Evolutionary conservation across 1,284 basidiomycete species (phyloP), one percentile per base, ranked within the genome.

Genomic region (Xerocomus tenax): DNA sequence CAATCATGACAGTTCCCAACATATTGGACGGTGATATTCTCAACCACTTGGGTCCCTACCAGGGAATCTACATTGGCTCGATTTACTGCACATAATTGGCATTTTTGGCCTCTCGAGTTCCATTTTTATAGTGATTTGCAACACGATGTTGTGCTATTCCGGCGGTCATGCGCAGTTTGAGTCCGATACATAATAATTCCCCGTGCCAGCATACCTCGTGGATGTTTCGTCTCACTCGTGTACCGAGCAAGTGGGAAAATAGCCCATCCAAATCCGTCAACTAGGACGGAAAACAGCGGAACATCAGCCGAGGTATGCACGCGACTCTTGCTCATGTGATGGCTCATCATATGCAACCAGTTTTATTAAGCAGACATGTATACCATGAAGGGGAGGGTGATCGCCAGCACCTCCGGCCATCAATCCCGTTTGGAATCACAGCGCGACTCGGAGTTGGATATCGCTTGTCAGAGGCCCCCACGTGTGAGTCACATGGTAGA

Each of bases 1-100:
- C 71, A 25, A 71, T 74, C 51, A 51, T 57, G 50, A 70, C 71
- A 9, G 75, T 77, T 16, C 72, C 74, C 3, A 72, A 69, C 57
- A 62, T 79, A 30, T 46, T 72, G 3, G 58, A 57, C 3, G 71
- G 75, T 15, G 59, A 76, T 50, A 65, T 77, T 50, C 48, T 74
- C 7, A 54, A 80, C 57, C 78, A 81, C 60, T 57, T 79, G 50
- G 77, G 78, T 1, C 77, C 77, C 2, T 80, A 79, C 56, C 71
- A 77, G 51, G 76, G 76, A 26, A 73, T 78, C 47, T 68, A 59
- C 51, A 72, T 80, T 38, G 77, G 78, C 28, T 74, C 74, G 4
- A 66, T 73, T 19, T 76, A 68, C 55, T 79, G 75, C 60, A 67
- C 61, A 39, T 72, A 46, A 60, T 45, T 39, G 35, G 36, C n/a